Base-by-base conservation (phyloP, 805 yeast species). In the Barnettozyma pratensis region DNA sequence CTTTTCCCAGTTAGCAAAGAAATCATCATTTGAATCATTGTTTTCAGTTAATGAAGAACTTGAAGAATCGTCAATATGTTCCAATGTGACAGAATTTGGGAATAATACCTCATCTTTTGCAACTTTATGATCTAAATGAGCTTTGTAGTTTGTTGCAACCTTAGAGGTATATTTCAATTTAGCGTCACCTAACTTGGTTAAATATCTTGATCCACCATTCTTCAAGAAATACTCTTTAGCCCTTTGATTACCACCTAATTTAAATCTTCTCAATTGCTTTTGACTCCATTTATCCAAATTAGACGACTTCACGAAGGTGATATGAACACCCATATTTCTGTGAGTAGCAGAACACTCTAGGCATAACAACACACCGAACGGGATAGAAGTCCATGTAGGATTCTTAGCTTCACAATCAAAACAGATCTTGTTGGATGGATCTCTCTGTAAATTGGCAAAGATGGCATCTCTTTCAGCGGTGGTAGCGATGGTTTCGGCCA, bases 381-480 rank as follows among this genome's bases (percentile, higher is more conserved):
- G 96, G 47, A 92, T 90, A 11, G 98, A 92, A 4, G 99, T 88
- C 99, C 99, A 94, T 0, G 98, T 89, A 36, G 99, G 98, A 66
- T 91, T 91, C 64, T 87, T 89, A 59, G 91, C 87, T 46, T 85
- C 79, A 68, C 99, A 94, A 65, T 94, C 99, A 69, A 94, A 92
- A 70, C 99, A 94, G 37, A 75, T 80, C 61, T 84, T 84, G 73
- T 91, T 91, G 42, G 89, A 86, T 28, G 81, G 81, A 53, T 61
- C 77, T 73, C 66, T 83, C 71, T 54, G 54, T 7, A 61, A 45
- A 28, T 54, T 47, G 19, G 47, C 54, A 50, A 61, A 61, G 14
- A 61, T 49, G 1, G 54, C 39, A 32, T 53, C 58, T 12, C 62
- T 52, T 50, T 61, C 63, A 6, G 49, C 49, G 4, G 53, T 50